phyloP scores from a whole-genome alignment of 371 early-diverging fungal species.

The Actinomortierella wolfii region DNA sequence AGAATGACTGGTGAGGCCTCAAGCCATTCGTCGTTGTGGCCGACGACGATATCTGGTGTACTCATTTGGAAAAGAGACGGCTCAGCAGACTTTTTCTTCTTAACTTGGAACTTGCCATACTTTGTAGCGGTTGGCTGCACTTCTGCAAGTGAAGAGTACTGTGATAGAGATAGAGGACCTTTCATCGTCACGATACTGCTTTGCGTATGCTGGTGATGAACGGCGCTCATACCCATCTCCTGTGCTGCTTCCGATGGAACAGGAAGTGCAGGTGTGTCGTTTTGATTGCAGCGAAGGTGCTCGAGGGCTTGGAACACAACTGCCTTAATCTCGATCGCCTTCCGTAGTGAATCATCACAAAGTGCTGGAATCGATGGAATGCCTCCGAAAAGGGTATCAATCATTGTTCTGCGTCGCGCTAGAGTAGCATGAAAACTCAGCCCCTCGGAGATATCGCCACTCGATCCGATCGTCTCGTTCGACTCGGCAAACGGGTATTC shows the following conservation, averaged over 20 bases:
- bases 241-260: constrained; percentile 41
- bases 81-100: constrained; percentile 61
- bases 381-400: constrained; percentile 53
- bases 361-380: constrained; percentile 51
- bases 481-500: constrained; percentile 60
- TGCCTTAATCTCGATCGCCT: constrained; percentile 52
- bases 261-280: constrained; percentile 30
- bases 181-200: constrained; percentile 49
- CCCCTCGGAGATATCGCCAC: constrained; percentile 54
- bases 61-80: constrained; percentile 55
- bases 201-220: constrained; percentile 52
- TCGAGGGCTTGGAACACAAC: constrained; percentile 52
- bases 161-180: constrained; percentile 21
- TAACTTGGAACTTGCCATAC: constrained; percentile 69
- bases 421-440: constrained; percentile 54
- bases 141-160: constrained; percentile 45
- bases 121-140: constrained; percentile 62
- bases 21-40: constrained; percentile 62
- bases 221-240: constrained; percentile 19
- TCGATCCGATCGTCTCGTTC: constrained; percentile 51
- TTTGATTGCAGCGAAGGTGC: constrained; percentile 28
- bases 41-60: constrained; percentile 60
- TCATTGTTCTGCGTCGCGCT: constrained; percentile 52
- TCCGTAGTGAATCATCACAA: constrained; percentile 43
- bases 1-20: constrained; percentile 61